Base-by-base conservation (phyloP, 768 basidiomycete genomes). In the Leccinum pellstonianum region DNA sequence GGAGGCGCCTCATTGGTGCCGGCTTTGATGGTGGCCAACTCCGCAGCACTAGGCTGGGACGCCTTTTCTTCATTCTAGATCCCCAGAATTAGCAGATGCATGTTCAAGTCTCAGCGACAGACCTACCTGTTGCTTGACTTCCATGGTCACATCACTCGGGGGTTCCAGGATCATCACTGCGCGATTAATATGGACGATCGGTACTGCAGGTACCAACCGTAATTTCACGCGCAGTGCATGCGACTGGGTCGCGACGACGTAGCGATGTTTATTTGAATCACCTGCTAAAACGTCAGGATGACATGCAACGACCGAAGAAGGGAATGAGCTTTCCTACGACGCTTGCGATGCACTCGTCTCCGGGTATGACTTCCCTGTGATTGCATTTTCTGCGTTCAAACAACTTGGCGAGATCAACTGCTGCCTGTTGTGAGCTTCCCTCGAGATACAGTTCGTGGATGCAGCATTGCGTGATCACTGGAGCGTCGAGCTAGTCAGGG, bases 401-500 rank as follows among this genome's bases (percentile, higher is more conserved):
- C 0, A 80, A 83, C 76, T 98, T 98, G 2, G 97, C 96, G 47
- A 97, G 80, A 70, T 97, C 92, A 0, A 93, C 87, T 0, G 87
- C 84, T 0, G 83, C 76, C 69, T 98, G 95, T 31, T 83, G 82
- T 2, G 80, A 68, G 59, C 82, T 85, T 12, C 93, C 95, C 57
- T 88, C 83, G 3, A 93, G 81, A 76, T 99, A 98, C 2, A 99
- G 81, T 70, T 93, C 92, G 64, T 95, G 87, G 46, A 99, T 94
- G 70, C 89, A 96, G 73, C 97, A 99, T 71, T 98, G 96, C 0
- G 97, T 98, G 73, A 99, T 98, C 96, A 99, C 97, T 98, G 65
- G 65, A 59, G 74, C 74, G 76, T 77, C 80, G 78, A 33, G 76
- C 77, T 75, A 70, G 80, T 77, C 68, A 76, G 70, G 69, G 56